A percentile compares a stretch with the other conserved stretches of the same genome.
Conservation (phyloP, 345 rosid genomes). For the Salix caprea region DNA sequence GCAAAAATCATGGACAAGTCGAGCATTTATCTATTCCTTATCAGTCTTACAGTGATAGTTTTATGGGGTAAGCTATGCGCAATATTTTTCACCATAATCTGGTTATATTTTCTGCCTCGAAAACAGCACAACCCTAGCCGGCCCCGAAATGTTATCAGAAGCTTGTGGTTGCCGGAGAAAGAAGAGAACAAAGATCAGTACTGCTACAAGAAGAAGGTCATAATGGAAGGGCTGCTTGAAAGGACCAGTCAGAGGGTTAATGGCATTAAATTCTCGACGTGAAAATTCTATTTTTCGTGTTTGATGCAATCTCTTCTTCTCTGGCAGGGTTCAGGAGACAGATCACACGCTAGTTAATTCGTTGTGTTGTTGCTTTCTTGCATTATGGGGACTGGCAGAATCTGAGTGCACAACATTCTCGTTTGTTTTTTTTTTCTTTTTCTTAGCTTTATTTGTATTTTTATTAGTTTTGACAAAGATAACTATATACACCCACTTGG, state of each 20-base stretch:
- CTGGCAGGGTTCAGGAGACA: not conserved
- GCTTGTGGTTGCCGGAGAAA: not conserved
- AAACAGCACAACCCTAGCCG: not conserved
- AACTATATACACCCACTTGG: too few relatives aligned
- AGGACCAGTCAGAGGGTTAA: conserved; percentile 21
- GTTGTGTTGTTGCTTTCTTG: not conserved
- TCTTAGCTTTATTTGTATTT: not conserved
- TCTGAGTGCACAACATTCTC: not conserved
- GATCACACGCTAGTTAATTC: not conserved
- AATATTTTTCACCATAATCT: conserved; percentile 32
- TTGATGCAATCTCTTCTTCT: not conserved
- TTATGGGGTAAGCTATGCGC: conserved; percentile 42
- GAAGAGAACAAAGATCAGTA: not conserved
- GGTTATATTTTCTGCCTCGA: conserved; percentile 25
- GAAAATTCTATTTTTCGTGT: conserved; percentile 8
- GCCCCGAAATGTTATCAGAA: not conserved
- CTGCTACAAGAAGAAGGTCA: conserved; percentile 21
- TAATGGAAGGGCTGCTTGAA: conserved; percentile 28
- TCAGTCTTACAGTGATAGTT: conserved; percentile 25
- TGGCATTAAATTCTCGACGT: conserved; percentile 29
- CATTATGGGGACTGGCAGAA: not conserved
- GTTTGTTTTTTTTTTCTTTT: not conserved
- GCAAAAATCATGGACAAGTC: not conserved
- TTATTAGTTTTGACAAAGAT: too few relatives aligned
- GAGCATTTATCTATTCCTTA: conserved; percentile 12